Percentiles rank a stretch among this genome's conserved stretches.
Evolutionary conservation across 2,329 filamentous ascomycete genomes (phyloP).

Genomic region (Sporothrix globosa): DNA sequence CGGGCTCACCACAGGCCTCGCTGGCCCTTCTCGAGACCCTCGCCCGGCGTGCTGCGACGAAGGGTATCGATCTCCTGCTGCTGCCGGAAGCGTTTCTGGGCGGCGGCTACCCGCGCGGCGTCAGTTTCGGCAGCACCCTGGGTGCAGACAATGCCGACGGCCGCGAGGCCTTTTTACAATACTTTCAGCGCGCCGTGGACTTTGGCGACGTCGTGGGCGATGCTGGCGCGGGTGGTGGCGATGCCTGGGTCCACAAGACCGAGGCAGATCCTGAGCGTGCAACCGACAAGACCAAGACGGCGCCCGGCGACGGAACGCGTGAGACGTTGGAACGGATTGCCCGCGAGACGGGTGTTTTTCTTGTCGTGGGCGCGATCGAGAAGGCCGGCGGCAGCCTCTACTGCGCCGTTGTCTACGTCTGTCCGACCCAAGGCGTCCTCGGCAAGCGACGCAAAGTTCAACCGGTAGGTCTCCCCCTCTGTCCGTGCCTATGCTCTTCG

Average conservation of each 20-base stretch:
- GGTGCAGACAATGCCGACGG: slow-evolving; percentile 70
- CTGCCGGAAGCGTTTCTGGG: slow-evolving; percentile 93
- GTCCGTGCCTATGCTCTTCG: slow-evolving; percentile 14
- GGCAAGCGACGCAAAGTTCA: slow-evolving; percentile 92
- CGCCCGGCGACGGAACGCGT: slow-evolving; percentile 64
- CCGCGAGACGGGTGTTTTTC: slow-evolving; percentile 75
- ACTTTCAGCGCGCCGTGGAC: slow-evolving; percentile 79
- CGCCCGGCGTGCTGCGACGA: slow-evolving; percentile 63
- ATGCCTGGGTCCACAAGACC: slow-evolving; percentile 62
- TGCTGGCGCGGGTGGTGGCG: slow-evolving; percentile 66
- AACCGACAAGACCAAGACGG: not conserved
- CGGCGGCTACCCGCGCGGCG: slow-evolving; percentile 78
- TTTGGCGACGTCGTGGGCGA: slow-evolving; percentile 73
- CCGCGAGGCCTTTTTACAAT: slow-evolving; percentile 78
- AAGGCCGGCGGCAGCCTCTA: slow-evolving; percentile 80
- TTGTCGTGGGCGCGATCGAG: slow-evolving; percentile 81
- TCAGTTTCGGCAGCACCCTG: slow-evolving; percentile 73
- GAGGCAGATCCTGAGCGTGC: slow-evolving; percentile 38
- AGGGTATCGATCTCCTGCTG: slow-evolving; percentile 68
- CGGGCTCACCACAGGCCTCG: slow-evolving; percentile 59
- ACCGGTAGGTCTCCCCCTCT: slow-evolving; percentile 60
- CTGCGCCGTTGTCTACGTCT: slow-evolving; percentile 80
- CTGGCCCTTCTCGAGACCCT: slow-evolving; percentile 67
- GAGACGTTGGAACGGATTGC: slow-evolving; percentile 79
- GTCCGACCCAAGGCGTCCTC: slow-evolving; percentile 70